Base-by-base conservation (phyloP, 2,329 filamentous ascomycete species). In the Monilinia fructicola region DNA sequence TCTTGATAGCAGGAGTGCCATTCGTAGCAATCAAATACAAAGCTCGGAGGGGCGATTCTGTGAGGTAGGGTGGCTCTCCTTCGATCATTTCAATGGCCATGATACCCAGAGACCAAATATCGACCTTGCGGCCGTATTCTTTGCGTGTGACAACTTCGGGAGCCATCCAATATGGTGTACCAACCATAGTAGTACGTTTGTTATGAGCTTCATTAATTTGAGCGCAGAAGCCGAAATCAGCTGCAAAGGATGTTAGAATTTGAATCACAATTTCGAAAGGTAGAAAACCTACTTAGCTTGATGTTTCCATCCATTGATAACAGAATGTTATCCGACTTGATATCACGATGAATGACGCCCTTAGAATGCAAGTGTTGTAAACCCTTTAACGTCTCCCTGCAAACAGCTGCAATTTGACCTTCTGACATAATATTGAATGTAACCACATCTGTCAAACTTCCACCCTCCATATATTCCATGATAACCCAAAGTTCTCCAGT, bases 81-180 rank as follows among this genome's bases (percentile, higher is more conserved):
- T 98, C 95, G 71, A 99, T 97, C 95, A 99, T 99, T 79, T 99
- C 95, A 75, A 99, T 98, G 10, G 95, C 93, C 95, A 99, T 98
- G 80, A 99, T 99, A 67, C 95, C 95, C 54, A 99, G 82, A 67
- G 92, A 96, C 95, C 95, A 99, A 73, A 99, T 97, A 76, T 99
- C 95, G 65, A 99, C 94, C 79, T 98, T 99, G 70, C 94, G 90
- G 71, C 95, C 95, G 79, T 99, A 99, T 79, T 98, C 95, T 78
- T 98, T 98, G 53, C 93, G 85, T 9, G 93, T 98, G 38, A 99
- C 95, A 28, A 99, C 94, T 79, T 99, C 95, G 4, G 95, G 95
- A 1, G 95, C 95, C 95, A 99, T 99, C 95, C 95, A 99, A 79
- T 99, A 99, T 2, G 95, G 95, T 10, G 95, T 98, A 64, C 95